Conservation (phyloP, 768 basidiomycete genomes). For the Leccinellum luteum region DNA sequence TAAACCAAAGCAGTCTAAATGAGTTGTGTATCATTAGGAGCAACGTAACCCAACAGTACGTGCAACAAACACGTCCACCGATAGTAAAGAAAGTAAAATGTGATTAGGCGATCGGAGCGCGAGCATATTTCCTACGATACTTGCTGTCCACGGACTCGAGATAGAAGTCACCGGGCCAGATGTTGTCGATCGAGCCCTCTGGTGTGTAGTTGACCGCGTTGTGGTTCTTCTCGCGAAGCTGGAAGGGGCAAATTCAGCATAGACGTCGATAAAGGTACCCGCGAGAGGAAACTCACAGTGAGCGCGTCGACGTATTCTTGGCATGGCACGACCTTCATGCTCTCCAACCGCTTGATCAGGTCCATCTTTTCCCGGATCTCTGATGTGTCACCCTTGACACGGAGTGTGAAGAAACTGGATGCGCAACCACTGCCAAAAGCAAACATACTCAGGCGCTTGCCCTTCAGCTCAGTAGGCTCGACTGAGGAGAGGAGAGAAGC, state of each 20-base stretch:
- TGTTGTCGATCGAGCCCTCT: constrained; percentile 82
- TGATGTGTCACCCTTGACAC: constrained; percentile 83
- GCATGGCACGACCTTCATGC: constrained; percentile 89
- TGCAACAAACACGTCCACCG: not conserved
- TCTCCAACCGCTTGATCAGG: constrained; percentile 69
- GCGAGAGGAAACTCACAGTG: constrained; percentile 41
- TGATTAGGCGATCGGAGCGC: constrained; percentile 34
- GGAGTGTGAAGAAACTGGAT: constrained; percentile 87
- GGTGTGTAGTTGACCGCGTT: constrained; percentile 85
- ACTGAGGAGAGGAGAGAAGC: constrained; percentile 79
- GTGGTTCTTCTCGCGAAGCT: constrained; percentile 98
- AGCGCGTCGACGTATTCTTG: constrained; percentile 90
- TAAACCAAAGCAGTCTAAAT: constrained; percentile 12
- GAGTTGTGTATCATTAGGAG: too few relatives aligned
- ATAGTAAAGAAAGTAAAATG: not conserved
- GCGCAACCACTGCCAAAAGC: constrained; percentile 97
- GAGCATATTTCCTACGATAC: constrained; percentile 85
- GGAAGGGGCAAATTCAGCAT: constrained; percentile 2
- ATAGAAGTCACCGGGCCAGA: constrained; percentile 94
- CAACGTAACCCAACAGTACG: too few relatives aligned
- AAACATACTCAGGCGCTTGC: constrained; percentile 90
- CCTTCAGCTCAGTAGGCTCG: constrained; percentile 63
- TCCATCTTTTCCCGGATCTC: constrained; percentile 82
- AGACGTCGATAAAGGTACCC: not conserved
- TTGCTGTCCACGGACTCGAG: constrained; percentile 87